Evolutionary conservation across 2,329 filamentous ascomycete species (phyloP), one percentile per base, ranked within the genome.

Genomic region (Exophiala calicioides): DNA sequence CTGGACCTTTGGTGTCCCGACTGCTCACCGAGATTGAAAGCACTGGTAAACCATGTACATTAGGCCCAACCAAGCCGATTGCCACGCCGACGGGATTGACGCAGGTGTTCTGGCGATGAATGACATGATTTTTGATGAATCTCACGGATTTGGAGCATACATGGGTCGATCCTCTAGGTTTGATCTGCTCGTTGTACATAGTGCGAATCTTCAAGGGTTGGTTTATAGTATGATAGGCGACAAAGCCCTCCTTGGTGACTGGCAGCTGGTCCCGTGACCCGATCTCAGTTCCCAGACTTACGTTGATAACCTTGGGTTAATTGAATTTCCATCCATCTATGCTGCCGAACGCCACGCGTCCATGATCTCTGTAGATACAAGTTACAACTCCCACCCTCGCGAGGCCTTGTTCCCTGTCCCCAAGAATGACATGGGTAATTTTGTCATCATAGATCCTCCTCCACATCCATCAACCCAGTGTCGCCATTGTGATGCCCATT

Each of bases 391-490:
- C 20, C 26, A 31, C 36, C 12, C n/a, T n/a, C n/a, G n/a, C n/a
- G n/a, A n/a, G n/a, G n/a, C n/a, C n/a, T n/a, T n/a, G n/a, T n/a
- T n/a, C n/a, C n/a, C n/a, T n/a, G n/a, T n/a, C n/a, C n/a, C n/a
- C n/a, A n/a, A n/a, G n/a, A n/a, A n/a, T n/a, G n/a, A n/a, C n/a
- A n/a, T n/a, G n/a, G n/a, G n/a, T n/a, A n/a, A n/a, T n/a, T n/a
- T n/a, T n/a, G 8, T 41, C 32, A 41, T 64, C 58, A 74, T 60
- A 74, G 63, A 44, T 76, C 71, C 57, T 86, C 82, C 60, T 89
- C 86, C 34, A 82, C 77, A 10, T 88, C 85, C 84, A 89, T 88
- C 47, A 74, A 65, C 39, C 68, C 69, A 37, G 65, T 67, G 33
- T 84, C 65, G 37, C 68, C 69, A 47, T 78, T 78, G n/a, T 67